Percentiles rank a stretch among this genome's conserved stretches.
These are phyloP conservation scores for Tolypocladium inflatum DNA, from an alignment of 2,329 filamentous ascomycete species.

Conservation along the genomic window DNA sequence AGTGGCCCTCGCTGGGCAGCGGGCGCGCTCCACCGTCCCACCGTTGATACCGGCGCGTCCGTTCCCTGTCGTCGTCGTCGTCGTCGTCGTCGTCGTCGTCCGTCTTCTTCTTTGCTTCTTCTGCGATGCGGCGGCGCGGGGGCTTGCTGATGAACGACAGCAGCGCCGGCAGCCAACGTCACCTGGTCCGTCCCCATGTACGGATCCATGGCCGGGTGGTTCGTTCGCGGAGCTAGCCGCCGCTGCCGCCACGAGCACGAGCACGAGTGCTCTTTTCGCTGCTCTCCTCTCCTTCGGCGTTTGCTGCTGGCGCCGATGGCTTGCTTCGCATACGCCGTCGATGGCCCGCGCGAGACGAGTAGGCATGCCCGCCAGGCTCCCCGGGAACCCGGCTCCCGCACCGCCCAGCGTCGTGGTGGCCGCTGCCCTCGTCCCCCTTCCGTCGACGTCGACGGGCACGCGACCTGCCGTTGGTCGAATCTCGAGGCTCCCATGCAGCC, in stretches of 20 bases:
- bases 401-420: no score
- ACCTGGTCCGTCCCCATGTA: not conserved
- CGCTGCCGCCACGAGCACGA: not conserved
- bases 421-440: not conserved
- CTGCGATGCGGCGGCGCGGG: not conserved
- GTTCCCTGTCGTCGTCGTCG: not conserved
- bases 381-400: no score
- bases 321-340: not conserved
- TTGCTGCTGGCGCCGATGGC: not conserved
- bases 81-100: not conserved
- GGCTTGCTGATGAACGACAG: not conserved
- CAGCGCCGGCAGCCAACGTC: not conserved
- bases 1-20: not conserved
- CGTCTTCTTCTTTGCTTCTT: not conserved
- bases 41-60: not conserved
- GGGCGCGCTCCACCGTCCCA: not conserved
- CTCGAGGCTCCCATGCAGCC: not conserved
- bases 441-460: not conserved
- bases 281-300: not conserved
- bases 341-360: not conserved
- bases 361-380: no score
- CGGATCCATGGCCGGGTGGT: not conserved
- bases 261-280: no score
- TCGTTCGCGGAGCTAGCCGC: not conserved
- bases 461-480: not conserved